Base-by-base conservation (phyloP, 2,329 filamentous ascomycete species). In the Fusarium xylarioides region DNA sequence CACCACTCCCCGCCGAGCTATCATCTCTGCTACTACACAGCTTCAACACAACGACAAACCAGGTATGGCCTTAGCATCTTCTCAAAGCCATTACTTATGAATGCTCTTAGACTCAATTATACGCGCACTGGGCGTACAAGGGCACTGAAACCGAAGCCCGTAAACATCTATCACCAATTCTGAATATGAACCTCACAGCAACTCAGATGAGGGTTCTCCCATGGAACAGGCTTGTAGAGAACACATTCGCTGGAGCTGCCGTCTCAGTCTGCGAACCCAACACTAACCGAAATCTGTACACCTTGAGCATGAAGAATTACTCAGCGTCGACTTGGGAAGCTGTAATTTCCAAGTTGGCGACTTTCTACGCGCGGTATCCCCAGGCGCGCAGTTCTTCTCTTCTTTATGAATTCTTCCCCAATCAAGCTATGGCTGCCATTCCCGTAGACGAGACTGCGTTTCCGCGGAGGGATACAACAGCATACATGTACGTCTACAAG, bases 121-220 rank as follows among this genome's bases (percentile, higher is more conserved):
- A 23, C 34, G n/a, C 47, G 0, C 47, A 50, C 16, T 50, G 47
- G 30, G 30, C 47, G 0, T 50, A 34, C 47, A 50, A 50, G 8
- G 47, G 47, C 8, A 2, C 5, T 34, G 47, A 50, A 23, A 4
- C 15, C 14, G 16, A 23, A 19, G 47, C 47, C 1, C 47, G 21
- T 0, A 34, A 23, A 0, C 4, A 19, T 0, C 10, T 34, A 14
- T 50, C 47, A 19, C 30, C 30, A 11, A 15, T 50, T 1, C 19
- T 50, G 11, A 34, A 23, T 4, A 34, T 50, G 30, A 50, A 50
- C 4, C 47, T 50, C 11, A 34, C 47, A 14, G 8, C n/a, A 23
- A 34, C 47, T 7, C n/a, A 50, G 5, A 50, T 26, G n/a, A 23
- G 21, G 2, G n/a, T 19, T 1, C 11, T 50, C 1, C n/a, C 47